These are phyloP conservation scores for Arabidopsis suecica DNA, from an alignment of 345 rosid species.

Conservation along the genomic window DNA sequence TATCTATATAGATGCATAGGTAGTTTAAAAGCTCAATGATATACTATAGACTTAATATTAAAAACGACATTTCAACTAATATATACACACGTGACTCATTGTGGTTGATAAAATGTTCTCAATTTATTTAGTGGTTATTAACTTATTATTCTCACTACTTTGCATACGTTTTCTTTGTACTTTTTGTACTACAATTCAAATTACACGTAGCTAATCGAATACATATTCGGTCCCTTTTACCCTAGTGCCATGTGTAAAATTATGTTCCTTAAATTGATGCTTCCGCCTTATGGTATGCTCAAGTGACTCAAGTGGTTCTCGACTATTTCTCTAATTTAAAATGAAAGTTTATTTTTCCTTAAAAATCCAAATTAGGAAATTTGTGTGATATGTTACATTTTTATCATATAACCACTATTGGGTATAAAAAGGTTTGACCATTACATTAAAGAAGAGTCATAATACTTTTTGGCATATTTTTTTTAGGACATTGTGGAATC, in stretches of 20 bases:
- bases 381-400: not conserved
- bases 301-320: slow-evolving; percentile 3
- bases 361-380: slow-evolving; percentile 9
- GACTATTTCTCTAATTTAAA: not conserved
- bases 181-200: too few relatives aligned
- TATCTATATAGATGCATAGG: too few relatives aligned
- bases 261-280: slow-evolving; percentile 26
- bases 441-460: not conserved
- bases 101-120: too few relatives aligned
- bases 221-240: not conserved
- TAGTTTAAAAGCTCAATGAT: too few relatives aligned
- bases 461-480: not conserved
- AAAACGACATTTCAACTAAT: too few relatives aligned
- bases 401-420: not conserved
- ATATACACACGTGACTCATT: too few relatives aligned
- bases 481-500: not conserved
- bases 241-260: not conserved
- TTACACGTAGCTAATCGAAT: too few relatives aligned
- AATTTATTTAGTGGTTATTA: too few relatives aligned
- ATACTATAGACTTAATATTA: too few relatives aligned
- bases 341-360: not conserved
- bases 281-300: slow-evolving; percentile 2
- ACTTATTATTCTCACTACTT: not conserved
- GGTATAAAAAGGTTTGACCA: not conserved
- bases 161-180: not conserved